Conservation (phyloP, 2,329 filamentous ascomycete species). For the Pseudogymnoascus sp. region DNA sequence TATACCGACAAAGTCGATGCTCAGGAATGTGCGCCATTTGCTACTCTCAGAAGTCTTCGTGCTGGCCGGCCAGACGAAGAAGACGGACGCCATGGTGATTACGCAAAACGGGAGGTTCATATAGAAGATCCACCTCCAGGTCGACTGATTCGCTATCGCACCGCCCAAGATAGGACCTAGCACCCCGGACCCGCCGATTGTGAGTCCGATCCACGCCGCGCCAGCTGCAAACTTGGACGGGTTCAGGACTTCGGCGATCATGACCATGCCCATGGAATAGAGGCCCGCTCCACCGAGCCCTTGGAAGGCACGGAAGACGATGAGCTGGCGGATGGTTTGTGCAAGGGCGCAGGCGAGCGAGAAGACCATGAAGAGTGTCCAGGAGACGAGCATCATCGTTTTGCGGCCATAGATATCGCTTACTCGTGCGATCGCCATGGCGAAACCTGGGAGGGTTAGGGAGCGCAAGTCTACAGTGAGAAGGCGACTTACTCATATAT, state of each 20-base stretch:
- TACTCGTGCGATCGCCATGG: slow-evolving; percentile 8
- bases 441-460: slow-evolving; percentile 4
- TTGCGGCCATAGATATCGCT: slow-evolving; percentile 12
- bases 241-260: slow-evolving; percentile 42
- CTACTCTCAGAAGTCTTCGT: background rate
- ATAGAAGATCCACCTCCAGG: slow-evolving; percentile 41
- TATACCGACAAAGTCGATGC: slow-evolving; percentile 8
- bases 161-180: slow-evolving; percentile 22
- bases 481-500: slow-evolving; percentile 11
- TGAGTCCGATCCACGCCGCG: slow-evolving; percentile 40
- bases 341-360: slow-evolving; percentile 11
- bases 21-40: background rate
- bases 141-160: slow-evolving; percentile 17
- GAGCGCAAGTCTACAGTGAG: too few relatives aligned
- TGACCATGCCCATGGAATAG: slow-evolving; percentile 18
- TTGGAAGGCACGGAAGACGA: slow-evolving; percentile 26
- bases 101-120: slow-evolving; percentile 35
- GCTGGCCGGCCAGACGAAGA: slow-evolving; percentile 5
- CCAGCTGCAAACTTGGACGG: slow-evolving; percentile 34
- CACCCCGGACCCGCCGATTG: slow-evolving; percentile 18
- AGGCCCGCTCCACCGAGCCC: slow-evolving; percentile 33
- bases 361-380: slow-evolving; percentile 9
- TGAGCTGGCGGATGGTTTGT: slow-evolving; percentile 11
- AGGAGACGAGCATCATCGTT: background rate
- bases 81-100: background rate